Conservation (phyloP, 2,329 filamentous ascomycete genomes). For the Phaeosphaeria sp. region DNA sequence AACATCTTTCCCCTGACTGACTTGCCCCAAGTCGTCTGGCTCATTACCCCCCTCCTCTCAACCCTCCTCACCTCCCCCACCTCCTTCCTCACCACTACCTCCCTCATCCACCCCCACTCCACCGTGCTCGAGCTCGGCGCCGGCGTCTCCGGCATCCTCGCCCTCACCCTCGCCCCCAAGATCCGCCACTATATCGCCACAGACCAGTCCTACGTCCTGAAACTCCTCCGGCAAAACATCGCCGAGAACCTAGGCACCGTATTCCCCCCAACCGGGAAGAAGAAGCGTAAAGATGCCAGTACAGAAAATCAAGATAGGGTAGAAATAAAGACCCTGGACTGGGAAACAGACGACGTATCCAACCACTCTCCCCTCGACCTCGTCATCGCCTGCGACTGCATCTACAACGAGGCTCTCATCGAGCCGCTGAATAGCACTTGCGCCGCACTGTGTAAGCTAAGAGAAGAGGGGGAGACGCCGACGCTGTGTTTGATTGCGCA, state of each 20-base stretch:
- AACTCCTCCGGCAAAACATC: slow-evolving; percentile 78
- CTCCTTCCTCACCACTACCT: slow-evolving; percentile 68
- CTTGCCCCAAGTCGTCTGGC: slow-evolving; percentile 76
- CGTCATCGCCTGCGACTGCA: slow-evolving; percentile 87
- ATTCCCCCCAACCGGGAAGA: slow-evolving; percentile 15
- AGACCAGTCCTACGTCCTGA: slow-evolving; percentile 85
- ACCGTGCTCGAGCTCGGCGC: slow-evolving; percentile 83
- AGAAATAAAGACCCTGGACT: slow-evolving; percentile 66
- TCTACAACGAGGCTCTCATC: slow-evolving; percentile 91
- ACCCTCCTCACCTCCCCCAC: slow-evolving; percentile 72
- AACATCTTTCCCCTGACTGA: slow-evolving; percentile 2
- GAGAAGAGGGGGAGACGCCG: slow-evolving; percentile 51
- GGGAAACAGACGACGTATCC: slow-evolving; percentile 69
- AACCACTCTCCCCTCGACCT: slow-evolving; percentile 68
- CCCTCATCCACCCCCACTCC: slow-evolving; percentile 62
- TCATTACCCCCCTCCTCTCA: slow-evolving; percentile 83
- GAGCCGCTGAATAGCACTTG: slow-evolving; percentile 83
- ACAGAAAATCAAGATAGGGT: slow-evolving; percentile 14
- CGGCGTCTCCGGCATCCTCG: slow-evolving; percentile 83
- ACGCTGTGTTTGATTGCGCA: slow-evolving; percentile 85
- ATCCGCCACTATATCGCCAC: slow-evolving; percentile 77
- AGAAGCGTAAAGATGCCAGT: slow-evolving; percentile 2
- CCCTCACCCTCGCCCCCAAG: slow-evolving; percentile 68
- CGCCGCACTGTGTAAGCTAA: slow-evolving; percentile 72
- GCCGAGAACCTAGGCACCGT: slow-evolving; percentile 60